Percentiles rank a stretch among this genome's conserved stretches.
Conservation (phyloP, 2,329 filamentous ascomycete species). For the Talaromyces sp. region DNA sequence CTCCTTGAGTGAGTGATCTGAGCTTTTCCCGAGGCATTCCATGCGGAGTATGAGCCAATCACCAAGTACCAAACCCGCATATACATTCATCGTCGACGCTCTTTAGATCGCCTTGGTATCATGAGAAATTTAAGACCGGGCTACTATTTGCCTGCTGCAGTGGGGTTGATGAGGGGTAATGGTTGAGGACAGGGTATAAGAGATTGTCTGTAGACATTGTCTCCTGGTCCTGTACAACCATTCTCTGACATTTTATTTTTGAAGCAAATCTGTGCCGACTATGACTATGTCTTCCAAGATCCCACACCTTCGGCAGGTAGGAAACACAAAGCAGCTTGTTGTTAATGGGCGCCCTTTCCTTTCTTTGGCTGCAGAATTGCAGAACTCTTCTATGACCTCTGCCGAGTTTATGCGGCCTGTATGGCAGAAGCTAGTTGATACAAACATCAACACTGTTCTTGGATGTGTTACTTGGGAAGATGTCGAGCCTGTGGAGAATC, state of each 20-base stretch:
- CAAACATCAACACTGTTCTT: slow-evolving; percentile 50
- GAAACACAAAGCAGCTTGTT: slow-evolving; percentile 39
- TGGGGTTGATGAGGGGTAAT: background rate
- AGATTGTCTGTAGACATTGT: background rate
- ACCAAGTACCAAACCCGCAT: background rate
- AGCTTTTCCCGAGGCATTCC: background rate
- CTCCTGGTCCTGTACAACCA: background rate
- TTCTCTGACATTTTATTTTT: background rate
- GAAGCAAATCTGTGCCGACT: background rate
- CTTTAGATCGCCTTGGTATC: too few species aligned
- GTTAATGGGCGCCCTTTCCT: slow-evolving; percentile 51
- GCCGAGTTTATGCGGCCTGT: slow-evolving; percentile 48
- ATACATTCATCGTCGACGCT: too few species aligned
- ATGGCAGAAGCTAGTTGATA: slow-evolving; percentile 48
- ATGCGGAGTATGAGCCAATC: slow-evolving; percentile 3
- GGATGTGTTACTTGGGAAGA: slow-evolving; percentile 52
- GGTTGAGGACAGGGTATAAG: background rate
- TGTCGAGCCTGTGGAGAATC: slow-evolving; percentile 50
- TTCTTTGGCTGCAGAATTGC: slow-evolving; percentile 50
- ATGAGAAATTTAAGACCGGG: background rate
- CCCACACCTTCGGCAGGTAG: slow-evolving; percentile 16
- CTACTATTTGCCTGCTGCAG: background rate
- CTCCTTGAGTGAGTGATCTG: too few species aligned
- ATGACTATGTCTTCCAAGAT: slow-evolving; percentile 8
- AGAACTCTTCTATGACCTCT: slow-evolving; percentile 53